Conservation (phyloP, 371 early-diverging fungal genomes). For the Saksenaea oblongispora region DNA sequence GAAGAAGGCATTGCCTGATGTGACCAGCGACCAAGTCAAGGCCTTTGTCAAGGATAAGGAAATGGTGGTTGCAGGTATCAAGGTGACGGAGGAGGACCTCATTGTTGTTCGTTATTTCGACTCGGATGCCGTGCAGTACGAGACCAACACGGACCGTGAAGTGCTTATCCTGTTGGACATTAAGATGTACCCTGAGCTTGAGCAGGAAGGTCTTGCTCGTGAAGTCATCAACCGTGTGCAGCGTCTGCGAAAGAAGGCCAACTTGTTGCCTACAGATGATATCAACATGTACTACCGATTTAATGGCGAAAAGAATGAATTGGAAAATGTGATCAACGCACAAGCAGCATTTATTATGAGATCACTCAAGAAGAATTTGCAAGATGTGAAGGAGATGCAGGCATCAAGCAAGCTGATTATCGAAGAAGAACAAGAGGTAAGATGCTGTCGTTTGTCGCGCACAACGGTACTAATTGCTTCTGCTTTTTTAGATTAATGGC, state of each 20-base stretch:
- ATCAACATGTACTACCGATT: constrained; percentile 83
- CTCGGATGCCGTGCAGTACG: constrained; percentile 60
- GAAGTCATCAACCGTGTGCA: constrained; percentile 99
- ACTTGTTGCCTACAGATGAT: constrained; percentile 84
- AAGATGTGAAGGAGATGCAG: constrained; percentile 33
- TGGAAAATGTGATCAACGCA: constrained; percentile 68
- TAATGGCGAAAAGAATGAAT: constrained; percentile 65
- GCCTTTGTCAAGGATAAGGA: constrained; percentile 69
- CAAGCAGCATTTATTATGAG: constrained; percentile 77
- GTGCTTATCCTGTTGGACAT: constrained; percentile 92
- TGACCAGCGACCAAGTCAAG: constrained; percentile 83
- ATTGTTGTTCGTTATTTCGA: constrained; percentile 81
- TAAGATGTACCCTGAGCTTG: constrained; percentile 78
- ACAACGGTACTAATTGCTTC: neutral
- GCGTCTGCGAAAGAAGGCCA: constrained; percentile 94
- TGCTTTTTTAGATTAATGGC: constrained; percentile 20
- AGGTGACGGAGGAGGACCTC: constrained; percentile 81
- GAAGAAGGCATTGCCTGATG: constrained; percentile 80
- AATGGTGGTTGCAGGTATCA: constrained; percentile 82
- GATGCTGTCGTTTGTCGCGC: neutral
- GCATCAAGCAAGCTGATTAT: constrained; percentile 52
- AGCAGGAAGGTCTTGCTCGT: constrained; percentile 94
- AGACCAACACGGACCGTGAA: constrained; percentile 81
- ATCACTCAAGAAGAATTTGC: constrained; percentile 71
- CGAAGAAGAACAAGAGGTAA: constrained; percentile 79